These are phyloP conservation scores for Biscogniauxia sp. DNA, from an alignment of 2,329 filamentous ascomycete species.

Conservation along the genomic window DNA sequence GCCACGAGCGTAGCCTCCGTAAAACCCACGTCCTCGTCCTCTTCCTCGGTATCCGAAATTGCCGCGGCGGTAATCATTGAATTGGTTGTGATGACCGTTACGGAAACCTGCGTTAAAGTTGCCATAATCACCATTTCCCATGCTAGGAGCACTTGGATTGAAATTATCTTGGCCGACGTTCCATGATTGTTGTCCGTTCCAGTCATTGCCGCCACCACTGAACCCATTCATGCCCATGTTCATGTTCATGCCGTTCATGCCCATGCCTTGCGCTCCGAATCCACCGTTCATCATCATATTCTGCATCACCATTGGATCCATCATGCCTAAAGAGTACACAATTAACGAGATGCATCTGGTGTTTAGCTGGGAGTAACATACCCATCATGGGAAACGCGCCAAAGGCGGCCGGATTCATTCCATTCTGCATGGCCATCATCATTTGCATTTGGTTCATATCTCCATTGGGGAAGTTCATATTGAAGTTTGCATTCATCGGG, in stretches of 20 bases:
- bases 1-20: constrained; percentile 54
- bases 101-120: constrained; percentile 74
- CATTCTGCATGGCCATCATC: constrained; percentile 75
- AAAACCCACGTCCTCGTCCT: constrained; percentile 58
- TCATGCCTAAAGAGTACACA: constrained; percentile 61
- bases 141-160: constrained; percentile 81
- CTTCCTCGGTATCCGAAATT: constrained; percentile 68
- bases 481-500: constrained; percentile 48
- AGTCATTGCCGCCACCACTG: constrained; percentile 71
- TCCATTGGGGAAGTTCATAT: constrained; percentile 61
- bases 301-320: constrained; percentile 77
- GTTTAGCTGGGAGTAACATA: constrained; percentile 39
- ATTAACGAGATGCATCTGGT: constrained; percentile 24
- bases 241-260: constrained; percentile 72
- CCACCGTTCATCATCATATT: constrained; percentile 77
- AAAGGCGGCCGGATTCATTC: constrained; percentile 56
- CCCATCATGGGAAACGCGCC: constrained; percentile 78
- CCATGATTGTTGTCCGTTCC: constrained; percentile 79
- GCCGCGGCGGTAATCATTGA: constrained; percentile 74
- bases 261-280: constrained; percentile 72
- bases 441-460: constrained; percentile 77
- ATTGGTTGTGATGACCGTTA: constrained; percentile 70
- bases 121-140: constrained; percentile 78
- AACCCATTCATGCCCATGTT: constrained; percentile 72
- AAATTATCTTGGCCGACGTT: constrained; percentile 86